Base-by-base conservation (phyloP, 129 eudicot species). In the Cynara cardunculus region DNA sequence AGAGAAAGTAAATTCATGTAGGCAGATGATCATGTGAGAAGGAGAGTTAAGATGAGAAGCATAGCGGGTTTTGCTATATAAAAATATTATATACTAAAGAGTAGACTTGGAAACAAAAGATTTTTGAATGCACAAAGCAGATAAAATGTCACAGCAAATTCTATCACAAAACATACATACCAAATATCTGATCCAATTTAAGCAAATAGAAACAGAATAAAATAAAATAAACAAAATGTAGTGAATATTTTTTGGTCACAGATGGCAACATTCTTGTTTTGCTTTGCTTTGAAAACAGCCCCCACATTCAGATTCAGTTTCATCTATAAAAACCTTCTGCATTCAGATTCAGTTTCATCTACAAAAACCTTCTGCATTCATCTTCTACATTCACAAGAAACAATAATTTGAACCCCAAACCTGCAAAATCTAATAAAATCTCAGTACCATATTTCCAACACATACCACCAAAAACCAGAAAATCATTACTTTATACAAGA, bases 261-360 rank as follows among this genome's bases (percentile, higher is more conserved):
- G 25, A 72, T 72, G 71, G 73, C 79, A 64, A 41, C 14, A 21
- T 24, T 53, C 28, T 71, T 71, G 24, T 27, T 44, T 44, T 61
- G 44, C 19, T 73, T 73, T 41, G 59, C 19, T 73, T 73, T 41
- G 59, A 12, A 74, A 81, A 81, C 65, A 73, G 78, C 66, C 27
- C 27, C 5, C 18, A 26, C 18, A 64, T 16, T 67, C 66, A 32
- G 69, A 82, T 82, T 68, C 56, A 14, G 69, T 75, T 76, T 35
- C 30, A 82, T 70, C 67, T 82, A 32, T 70, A 34, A 19, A 82
- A 53, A 22, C 73, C 27, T 75, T 66, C 69, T 81, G 74, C 76
- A 81, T 21, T 75, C 25, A 8, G 18, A 27, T 31, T 46, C 66
- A 12, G 66, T 74, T 75, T 32, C 26, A 82, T 69, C 64, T 82